phyloP scores from a whole-genome alignment of 345 rosid genomes.

The Cardiospermum halicacabum region DNA sequence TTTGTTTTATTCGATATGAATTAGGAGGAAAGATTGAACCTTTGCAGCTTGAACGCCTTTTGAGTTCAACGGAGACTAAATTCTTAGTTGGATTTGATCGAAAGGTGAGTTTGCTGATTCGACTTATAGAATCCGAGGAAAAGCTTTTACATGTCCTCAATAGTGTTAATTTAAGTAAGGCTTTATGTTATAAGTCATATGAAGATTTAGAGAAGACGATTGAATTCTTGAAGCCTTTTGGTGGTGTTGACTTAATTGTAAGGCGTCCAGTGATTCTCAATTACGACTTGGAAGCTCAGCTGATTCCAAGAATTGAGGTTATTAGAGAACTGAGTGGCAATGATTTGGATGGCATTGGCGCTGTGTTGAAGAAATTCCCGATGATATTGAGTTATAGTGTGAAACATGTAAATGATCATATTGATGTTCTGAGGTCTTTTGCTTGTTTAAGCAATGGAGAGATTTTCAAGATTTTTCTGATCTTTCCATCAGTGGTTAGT shows the following conservation, averaged over 20 bases:
- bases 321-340: constrained; percentile 62
- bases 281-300: constrained; percentile 51
- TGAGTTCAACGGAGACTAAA: constrained; percentile 33
- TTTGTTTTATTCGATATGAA: constrained; percentile 37
- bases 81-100: constrained; percentile 49
- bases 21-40: constrained; percentile 49
- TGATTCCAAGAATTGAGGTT: constrained; percentile 56
- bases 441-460: constrained; percentile 54
- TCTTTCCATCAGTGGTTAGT: constrained; percentile 61
- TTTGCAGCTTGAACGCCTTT: constrained; percentile 44
- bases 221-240: constrained; percentile 50
- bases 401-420: constrained; percentile 51
- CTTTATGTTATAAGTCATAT: constrained; percentile 46
- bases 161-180: constrained; percentile 54
- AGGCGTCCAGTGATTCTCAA: constrained; percentile 57
- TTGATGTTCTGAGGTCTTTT: constrained; percentile 52
- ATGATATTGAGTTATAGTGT: constrained; percentile 48
- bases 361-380: constrained; percentile 55
- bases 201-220: constrained; percentile 55
- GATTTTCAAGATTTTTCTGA: constrained; percentile 59
- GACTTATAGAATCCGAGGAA: constrained; percentile 43
- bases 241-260: constrained; percentile 52
- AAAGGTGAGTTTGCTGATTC: constrained; percentile 48
- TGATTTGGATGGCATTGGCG: constrained; percentile 50
- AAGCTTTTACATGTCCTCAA: constrained; percentile 54